A percentile compares a stretch with the other conserved stretches of the same genome.
These are phyloP conservation scores for Exophiala aquamarina DNA, from an alignment of 2,329 filamentous ascomycete genomes.

Conservation along the genomic window DNA sequence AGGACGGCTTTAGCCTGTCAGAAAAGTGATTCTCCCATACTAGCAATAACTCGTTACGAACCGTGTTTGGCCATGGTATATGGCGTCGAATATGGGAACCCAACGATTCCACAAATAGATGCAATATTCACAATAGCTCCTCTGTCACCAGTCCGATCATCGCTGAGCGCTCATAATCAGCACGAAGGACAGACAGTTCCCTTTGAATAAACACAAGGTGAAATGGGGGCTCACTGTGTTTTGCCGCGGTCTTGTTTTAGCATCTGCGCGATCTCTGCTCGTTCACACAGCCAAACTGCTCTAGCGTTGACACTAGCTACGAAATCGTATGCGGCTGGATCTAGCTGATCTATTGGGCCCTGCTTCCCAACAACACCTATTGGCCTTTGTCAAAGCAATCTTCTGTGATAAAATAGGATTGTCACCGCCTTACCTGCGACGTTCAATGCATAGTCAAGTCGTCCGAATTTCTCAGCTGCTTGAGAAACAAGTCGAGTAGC, in stretches of 20 bases:
- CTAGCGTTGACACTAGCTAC: background rate
- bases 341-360: no score
- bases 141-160: conserved; percentile 37
- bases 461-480: background rate
- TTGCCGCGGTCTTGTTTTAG: conserved; percentile 1
- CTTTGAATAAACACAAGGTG: background rate
- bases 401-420: no score
- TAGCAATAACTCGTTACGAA: no score
- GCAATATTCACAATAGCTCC: conserved; percentile 54
- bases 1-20: conserved; percentile 54
- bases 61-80: conserved; percentile 54
- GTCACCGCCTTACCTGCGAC: no score
- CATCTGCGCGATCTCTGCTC: background rate
- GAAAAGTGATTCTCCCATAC: conserved; percentile 44
- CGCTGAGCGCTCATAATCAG: no score
- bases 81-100: conserved; percentile 36
- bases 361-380: no score
- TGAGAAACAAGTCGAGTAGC: background rate
- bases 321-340: background rate
- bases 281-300: background rate
- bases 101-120: conserved; percentile 52
- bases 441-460: conserved; percentile 4
- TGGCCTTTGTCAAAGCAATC: no score
- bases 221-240: background rate
- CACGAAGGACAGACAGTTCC: conserved; percentile 30